Percentiles rank a stretch among this genome's conserved stretches.
Evolutionary conservation across 495 filamentous ascomycete species (phyloP).

Genomic region (Aspergillus cristatus): DNA sequence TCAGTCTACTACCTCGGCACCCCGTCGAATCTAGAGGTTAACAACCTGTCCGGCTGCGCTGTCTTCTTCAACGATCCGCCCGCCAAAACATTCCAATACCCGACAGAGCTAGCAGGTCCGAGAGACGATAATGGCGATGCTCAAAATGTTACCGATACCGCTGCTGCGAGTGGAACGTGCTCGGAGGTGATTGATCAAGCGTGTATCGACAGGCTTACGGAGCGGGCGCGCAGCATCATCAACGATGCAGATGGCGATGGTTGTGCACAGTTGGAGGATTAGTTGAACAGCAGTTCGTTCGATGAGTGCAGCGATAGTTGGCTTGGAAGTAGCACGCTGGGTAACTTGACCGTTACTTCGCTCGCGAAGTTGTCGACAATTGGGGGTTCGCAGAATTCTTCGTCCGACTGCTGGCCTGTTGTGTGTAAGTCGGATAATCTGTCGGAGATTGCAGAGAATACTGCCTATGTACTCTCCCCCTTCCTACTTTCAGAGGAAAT

Average conservation of each 20-base stretch:
- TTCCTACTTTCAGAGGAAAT: too few relatives aligned
- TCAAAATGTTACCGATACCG: slow-evolving; percentile 1
- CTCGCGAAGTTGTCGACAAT: slow-evolving; percentile 1
- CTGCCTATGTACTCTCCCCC: slow-evolving; percentile 1
- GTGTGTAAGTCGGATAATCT: slow-evolving; percentile 6
- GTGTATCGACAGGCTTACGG: slow-evolving; percentile 7
- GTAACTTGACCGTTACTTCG: slow-evolving; percentile 5
- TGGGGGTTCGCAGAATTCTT: background rate
- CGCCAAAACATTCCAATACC: background rate
- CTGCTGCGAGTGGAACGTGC: slow-evolving; percentile 7
- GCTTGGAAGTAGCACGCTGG: slow-evolving; percentile 2
- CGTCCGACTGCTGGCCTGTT: slow-evolving; percentile 10
- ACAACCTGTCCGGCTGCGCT: slow-evolving; percentile 4
- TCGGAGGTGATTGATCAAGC: slow-evolving; percentile 10
- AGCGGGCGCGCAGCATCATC: slow-evolving; percentile 1
- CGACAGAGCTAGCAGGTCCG: background rate
- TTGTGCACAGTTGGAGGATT: background rate
- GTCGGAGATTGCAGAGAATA: slow-evolving; percentile 3
- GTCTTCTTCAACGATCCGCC: slow-evolving; percentile 8
- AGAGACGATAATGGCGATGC: background rate
- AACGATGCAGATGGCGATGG: background rate
- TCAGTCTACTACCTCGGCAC: slow-evolving; percentile 10
- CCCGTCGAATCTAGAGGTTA: background rate
- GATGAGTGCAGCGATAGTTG: slow-evolving; percentile 4
- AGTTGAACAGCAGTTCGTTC: background rate